Evolutionary conservation across 2,329 filamentous ascomycete species (phyloP).

Genomic region (Proliferodiscus dingleyae): DNA sequence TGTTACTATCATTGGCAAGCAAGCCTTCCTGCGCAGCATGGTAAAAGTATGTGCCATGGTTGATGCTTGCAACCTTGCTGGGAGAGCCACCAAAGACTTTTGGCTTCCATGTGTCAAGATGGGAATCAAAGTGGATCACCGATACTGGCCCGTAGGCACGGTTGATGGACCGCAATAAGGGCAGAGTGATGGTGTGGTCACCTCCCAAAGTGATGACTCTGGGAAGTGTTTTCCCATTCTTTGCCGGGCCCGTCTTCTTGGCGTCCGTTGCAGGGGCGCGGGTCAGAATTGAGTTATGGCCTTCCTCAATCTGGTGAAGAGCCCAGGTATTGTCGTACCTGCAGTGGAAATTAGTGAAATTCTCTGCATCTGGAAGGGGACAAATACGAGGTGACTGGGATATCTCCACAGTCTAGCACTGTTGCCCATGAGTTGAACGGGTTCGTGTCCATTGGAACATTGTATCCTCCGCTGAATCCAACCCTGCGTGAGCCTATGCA

Average conservation of each 20-base stretch:
- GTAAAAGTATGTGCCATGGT: conserved; percentile 88
- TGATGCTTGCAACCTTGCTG: conserved; percentile 69
- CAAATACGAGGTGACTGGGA: conserved; percentile 74
- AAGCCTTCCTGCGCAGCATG: conserved; percentile 75
- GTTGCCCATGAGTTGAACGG: conserved; percentile 78
- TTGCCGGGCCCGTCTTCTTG: conserved; percentile 60
- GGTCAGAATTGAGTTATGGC: conserved; percentile 70
- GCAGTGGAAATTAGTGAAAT: not conserved
- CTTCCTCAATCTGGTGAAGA: conserved; percentile 79
- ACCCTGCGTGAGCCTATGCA: conserved; percentile 36
- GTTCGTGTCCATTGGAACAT: conserved; percentile 74
- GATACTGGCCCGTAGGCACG: conserved; percentile 55
- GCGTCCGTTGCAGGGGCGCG: conserved; percentile 66
- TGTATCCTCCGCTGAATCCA: conserved; percentile 71
- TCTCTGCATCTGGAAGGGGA: not conserved
- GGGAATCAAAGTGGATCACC: conserved; percentile 59
- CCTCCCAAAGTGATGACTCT: conserved; percentile 72
- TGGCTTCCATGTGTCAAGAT: conserved; percentile 71
- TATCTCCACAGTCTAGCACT: conserved; percentile 78
- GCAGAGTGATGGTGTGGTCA: conserved; percentile 59
- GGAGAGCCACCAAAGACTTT: conserved; percentile 84
- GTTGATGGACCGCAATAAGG: conserved; percentile 55
- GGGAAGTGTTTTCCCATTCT: conserved; percentile 70
- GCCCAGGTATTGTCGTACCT: conserved; percentile 81
- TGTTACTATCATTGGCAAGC: conserved; percentile 75